These are phyloP conservation scores for Botrytis squamosa DNA, from an alignment of 2,329 filamentous ascomycete genomes.

Conservation along the genomic window DNA sequence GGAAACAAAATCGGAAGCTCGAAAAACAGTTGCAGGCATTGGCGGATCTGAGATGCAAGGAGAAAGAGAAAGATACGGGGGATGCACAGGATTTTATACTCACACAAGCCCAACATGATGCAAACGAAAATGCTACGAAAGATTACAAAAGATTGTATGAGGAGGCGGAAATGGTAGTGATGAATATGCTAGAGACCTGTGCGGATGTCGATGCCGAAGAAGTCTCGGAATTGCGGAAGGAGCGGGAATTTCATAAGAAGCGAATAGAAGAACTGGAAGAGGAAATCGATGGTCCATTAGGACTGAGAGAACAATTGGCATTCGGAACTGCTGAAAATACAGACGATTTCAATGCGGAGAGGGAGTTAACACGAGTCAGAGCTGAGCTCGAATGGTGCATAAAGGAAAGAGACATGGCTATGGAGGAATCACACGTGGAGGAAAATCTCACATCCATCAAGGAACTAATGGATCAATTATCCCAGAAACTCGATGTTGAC, in stretches of 20 bases:
- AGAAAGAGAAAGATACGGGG: neutral
- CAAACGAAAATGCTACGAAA: neutral
- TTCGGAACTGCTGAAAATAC: neutral
- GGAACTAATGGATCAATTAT: constrained; percentile 1
- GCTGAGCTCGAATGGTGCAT: neutral
- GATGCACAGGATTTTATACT: constrained; percentile 4
- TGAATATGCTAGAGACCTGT: neutral
- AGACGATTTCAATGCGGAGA: neutral
- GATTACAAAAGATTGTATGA: neutral
- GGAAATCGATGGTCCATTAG: constrained; percentile 8
- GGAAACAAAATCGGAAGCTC: neutral
- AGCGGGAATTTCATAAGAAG: constrained; percentile 1
- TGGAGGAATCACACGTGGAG: constrained; percentile 1
- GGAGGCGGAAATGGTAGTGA: neutral
- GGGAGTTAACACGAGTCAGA: neutral
- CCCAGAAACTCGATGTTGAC: neutral
- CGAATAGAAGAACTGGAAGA: constrained; percentile 8
- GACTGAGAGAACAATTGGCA: constrained; percentile 6
- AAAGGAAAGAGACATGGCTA: neutral
- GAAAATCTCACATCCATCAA: neutral
- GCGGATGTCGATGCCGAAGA: neutral
- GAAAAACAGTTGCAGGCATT: neutral
- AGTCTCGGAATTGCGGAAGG: neutral
- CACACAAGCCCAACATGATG: neutral
- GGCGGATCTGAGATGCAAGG: neutral